Evolutionary conservation across 2,329 filamentous ascomycete species (phyloP).

Genomic region (Ceratocystis lukuohia): DNA sequence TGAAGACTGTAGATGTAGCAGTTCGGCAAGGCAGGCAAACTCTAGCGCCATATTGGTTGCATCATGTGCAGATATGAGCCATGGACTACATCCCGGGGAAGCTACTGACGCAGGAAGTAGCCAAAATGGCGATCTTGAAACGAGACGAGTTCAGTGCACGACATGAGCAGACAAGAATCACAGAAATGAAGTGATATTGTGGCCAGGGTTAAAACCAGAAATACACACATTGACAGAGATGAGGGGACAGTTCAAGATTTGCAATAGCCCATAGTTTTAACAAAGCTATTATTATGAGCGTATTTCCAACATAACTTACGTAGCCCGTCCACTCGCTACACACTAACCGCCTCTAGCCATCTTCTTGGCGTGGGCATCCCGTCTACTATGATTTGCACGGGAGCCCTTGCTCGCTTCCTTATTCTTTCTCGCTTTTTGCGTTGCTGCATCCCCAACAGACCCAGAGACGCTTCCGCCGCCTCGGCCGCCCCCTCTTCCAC

Average conservation of each 20-base stretch:
- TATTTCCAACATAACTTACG: not conserved
- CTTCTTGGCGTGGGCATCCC: slow-evolving; percentile 55
- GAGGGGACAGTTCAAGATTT: not conserved
- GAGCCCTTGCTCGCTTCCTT: slow-evolving; percentile 77
- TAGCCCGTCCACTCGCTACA: not conserved
- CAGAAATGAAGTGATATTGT: not conserved
- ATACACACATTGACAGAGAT: not conserved
- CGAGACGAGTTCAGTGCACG: not conserved
- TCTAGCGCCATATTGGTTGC: slow-evolving; percentile 3
- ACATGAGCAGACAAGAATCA: not conserved
- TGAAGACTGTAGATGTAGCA: slow-evolving; percentile 1
- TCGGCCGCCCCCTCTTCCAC: slow-evolving; percentile 32
- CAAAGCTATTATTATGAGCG: not conserved
- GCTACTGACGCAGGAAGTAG: not conserved
- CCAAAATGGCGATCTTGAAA: not conserved
- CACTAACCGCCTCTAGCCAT: slow-evolving; percentile 39
- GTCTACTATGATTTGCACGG: slow-evolving; percentile 73
- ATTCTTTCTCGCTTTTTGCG: slow-evolving; percentile 53
- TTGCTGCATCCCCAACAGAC: slow-evolving; percentile 54
- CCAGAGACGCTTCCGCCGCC: slow-evolving; percentile 49
- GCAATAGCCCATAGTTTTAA: not conserved
- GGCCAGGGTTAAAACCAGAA: not conserved
- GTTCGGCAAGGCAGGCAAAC: not conserved
- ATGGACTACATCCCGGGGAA: slow-evolving; percentile 4
- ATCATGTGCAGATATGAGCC: not conserved